A percentile compares a stretch with the other conserved stretches of the same genome.
These are phyloP conservation scores for Kluyveromyces sp. DNA, from an alignment of 1,139 yeast genomes.

Conservation along the genomic window DNA sequence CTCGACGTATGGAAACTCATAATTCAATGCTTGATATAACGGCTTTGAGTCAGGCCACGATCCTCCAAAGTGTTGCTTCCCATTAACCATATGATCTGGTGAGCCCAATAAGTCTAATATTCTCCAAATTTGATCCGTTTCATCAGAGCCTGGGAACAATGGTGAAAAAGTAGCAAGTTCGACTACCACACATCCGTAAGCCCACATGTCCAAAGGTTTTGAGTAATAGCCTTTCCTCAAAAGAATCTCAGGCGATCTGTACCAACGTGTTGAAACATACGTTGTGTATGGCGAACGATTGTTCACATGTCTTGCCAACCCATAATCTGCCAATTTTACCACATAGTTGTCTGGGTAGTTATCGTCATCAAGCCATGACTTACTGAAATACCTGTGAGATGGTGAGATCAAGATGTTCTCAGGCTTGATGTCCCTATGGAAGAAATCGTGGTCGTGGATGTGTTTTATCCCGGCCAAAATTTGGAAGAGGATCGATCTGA, in stretches of 20 bases:
- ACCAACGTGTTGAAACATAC: slow-evolving; percentile 94
- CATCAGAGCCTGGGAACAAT: slow-evolving; percentile 75
- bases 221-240: slow-evolving; percentile 62
- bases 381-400: slow-evolving; percentile 47
- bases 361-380: slow-evolving; percentile 31
- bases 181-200: slow-evolving; percentile 79
- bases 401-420: slow-evolving; percentile 75
- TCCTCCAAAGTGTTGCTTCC: slow-evolving; percentile 51
- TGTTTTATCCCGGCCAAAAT: slow-evolving; percentile 70
- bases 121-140: slow-evolving; percentile 67
- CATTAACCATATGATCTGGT: slow-evolving; percentile 38
- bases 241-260: slow-evolving; percentile 87
- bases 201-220: slow-evolving; percentile 86
- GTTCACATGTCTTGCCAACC: slow-evolving; percentile 64
- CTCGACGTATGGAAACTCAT: slow-evolving; percentile 43
- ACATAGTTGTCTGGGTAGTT: slow-evolving; percentile 43
- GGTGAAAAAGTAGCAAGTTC: slow-evolving; percentile 75
- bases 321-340: slow-evolving; percentile 86
- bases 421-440: slow-evolving; percentile 91
- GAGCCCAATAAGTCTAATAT: slow-evolving; percentile 65
- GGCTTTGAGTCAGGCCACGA: slow-evolving; percentile 54
- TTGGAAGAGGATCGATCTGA: slow-evolving; percentile 63
- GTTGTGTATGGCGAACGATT: slow-evolving; percentile 57
- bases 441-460: slow-evolving; percentile 66
- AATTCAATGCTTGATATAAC: slow-evolving; percentile 47